These are phyloP conservation scores for Salvia rosmarinus DNA, from an alignment of 257 asterid species.

Conservation along the genomic window DNA sequence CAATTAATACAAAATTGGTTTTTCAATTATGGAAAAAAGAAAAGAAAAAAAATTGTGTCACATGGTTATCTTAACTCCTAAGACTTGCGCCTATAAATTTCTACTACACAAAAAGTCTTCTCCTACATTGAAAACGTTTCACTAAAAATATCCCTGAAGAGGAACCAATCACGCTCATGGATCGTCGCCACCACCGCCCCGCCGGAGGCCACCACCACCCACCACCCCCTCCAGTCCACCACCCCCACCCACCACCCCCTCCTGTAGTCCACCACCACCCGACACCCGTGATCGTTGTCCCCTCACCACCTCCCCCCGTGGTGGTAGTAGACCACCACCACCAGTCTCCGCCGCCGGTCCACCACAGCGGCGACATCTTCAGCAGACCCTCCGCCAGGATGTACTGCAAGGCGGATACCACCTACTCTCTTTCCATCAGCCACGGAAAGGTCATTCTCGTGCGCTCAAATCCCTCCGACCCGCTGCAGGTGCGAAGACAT, in stretches of 20 bases:
- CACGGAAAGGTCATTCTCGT: constrained; percentile 65
- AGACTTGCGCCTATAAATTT: too few species aligned
- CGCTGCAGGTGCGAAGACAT: constrained; percentile 44
- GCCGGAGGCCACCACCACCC: constrained; percentile 13
- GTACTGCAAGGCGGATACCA: constrained; percentile 52
- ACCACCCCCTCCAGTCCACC: constrained; percentile 44
- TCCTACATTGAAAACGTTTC: not conserved
- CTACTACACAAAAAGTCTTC: not conserved
- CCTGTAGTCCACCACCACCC: constrained; percentile 35
- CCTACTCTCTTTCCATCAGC: constrained; percentile 59
- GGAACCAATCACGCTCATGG: not conserved
- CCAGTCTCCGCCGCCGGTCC: constrained; percentile 31
- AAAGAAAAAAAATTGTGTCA: too few species aligned
- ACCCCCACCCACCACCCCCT: constrained; percentile 20
- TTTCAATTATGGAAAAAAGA: too few species aligned
- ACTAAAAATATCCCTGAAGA: not conserved
- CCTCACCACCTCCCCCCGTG: constrained; percentile 26
- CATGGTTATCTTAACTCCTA: too few species aligned
- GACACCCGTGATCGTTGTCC: constrained; percentile 2
- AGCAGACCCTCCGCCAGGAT: constrained; percentile 56
- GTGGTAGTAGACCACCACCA: constrained; percentile 37
- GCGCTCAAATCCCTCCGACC: constrained; percentile 57
- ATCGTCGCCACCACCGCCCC: constrained; percentile 13
- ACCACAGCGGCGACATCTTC: constrained; percentile 24
- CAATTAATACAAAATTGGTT: too few species aligned